These are phyloP conservation scores for Pueraria montana DNA, from an alignment of 306 rosid genomes.

Conservation along the genomic window DNA sequence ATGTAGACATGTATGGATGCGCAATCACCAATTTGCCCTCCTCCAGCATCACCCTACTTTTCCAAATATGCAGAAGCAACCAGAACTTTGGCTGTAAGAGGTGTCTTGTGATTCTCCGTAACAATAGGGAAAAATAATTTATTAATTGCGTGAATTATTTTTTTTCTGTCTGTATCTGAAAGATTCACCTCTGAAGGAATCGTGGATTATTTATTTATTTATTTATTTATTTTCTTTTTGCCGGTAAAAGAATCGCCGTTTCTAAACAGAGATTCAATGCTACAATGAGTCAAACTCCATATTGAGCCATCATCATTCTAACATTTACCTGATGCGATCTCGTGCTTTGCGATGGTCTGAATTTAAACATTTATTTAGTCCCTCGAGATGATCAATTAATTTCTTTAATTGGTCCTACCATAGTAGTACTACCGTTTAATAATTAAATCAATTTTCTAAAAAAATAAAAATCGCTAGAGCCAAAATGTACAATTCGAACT, in stretches of 20 bases:
- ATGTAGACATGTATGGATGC: too few species aligned
- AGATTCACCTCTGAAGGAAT: conserved; percentile 53
- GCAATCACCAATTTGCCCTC: conserved; percentile 18
- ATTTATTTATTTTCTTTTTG: not conserved
- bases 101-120: not conserved
- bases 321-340: conserved; percentile 39
- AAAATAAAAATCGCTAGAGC: not conserved
- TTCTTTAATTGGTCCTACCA: not conserved
- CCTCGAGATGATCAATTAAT: conserved; percentile 42
- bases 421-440: not conserved
- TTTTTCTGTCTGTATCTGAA: conserved; percentile 23
- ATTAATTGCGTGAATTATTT: not conserved
- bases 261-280: not conserved
- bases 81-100: not conserved
- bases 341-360: conserved; percentile 10
- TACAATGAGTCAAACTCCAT: conserved; percentile 43
- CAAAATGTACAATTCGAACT: conserved; percentile 48
- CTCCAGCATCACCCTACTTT: not conserved
- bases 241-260: conserved; percentile 39
- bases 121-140: not conserved
- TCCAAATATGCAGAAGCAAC: conserved; percentile 5
- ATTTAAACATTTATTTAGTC: conserved; percentile 30
- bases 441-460: not conserved
- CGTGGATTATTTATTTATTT: not conserved
- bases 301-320: not conserved